A percentile compares a stretch with the other conserved stretches of the same genome.
These are phyloP conservation scores for Pseudocercospora musae DNA, from an alignment of 2,329 filamentous ascomycete genomes.

Conservation along the genomic window DNA sequence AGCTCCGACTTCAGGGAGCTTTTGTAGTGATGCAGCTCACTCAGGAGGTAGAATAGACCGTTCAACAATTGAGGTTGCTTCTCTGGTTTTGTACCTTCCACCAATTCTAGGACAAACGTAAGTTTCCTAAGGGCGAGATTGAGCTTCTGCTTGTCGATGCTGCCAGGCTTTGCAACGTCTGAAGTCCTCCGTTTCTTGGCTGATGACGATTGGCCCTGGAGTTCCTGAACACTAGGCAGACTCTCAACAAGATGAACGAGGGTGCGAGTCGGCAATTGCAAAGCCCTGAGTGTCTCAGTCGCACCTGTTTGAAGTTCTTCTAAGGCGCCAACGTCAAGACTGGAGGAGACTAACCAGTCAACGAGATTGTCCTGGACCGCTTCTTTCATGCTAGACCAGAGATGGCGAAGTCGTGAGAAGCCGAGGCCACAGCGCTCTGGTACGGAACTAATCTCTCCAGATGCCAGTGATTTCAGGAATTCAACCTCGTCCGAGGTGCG, in stretches of 20 bases:
- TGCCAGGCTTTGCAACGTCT: constrained; percentile 60
- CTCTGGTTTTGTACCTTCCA: constrained; percentile 75
- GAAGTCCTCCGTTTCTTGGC: constrained; percentile 76
- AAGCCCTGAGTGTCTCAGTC: constrained; percentile 67
- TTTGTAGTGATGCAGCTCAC: constrained; percentile 81
- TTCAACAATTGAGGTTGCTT: constrained; percentile 73
- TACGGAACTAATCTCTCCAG: constrained; percentile 38
- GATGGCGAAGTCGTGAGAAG: constrained; percentile 65
- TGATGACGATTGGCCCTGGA: constrained; percentile 68
- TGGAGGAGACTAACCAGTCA: constrained; percentile 54
- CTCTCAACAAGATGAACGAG: constrained; percentile 70
- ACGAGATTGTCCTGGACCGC: constrained; percentile 60
- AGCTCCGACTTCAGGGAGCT: constrained; percentile 79
- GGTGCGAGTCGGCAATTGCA: constrained; percentile 70
- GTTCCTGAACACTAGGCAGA: constrained; percentile 68
- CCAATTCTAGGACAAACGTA: constrained; percentile 82
- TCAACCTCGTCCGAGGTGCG: constrained; percentile 58
- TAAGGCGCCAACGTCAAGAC: constrained; percentile 44
- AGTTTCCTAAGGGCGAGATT: constrained; percentile 68
- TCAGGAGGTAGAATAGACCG: constrained; percentile 78
- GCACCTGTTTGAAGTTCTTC: constrained; percentile 54
- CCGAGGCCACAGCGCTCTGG: constrained; percentile 59
- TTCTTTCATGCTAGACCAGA: constrained; percentile 71
- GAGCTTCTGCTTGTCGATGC: constrained; percentile 63
- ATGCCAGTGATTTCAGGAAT: constrained; percentile 52